Evolutionary conservation across 1,284 basidiomycete genomes (phyloP).

Genomic region (Cryptococcus hybrid): DNA sequence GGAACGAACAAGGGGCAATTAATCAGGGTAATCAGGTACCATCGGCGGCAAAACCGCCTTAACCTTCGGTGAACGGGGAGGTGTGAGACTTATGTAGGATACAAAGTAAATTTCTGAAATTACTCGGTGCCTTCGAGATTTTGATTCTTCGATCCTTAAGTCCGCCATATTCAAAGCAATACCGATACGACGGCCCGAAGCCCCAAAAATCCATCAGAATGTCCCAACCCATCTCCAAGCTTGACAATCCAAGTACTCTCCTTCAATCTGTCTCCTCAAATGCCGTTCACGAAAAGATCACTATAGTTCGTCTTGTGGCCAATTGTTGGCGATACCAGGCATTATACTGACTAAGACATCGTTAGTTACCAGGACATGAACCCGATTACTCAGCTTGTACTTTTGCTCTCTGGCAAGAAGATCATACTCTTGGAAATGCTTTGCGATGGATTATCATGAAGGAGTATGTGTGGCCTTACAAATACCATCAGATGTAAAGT

Average conservation of each 20-base stretch:
- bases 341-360: background rate
- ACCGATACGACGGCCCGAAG: background rate
- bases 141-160: background rate
- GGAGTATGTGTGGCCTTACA: conserved; percentile 63
- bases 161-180: background rate
- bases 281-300: conserved; percentile 42
- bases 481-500: conserved; percentile 5
- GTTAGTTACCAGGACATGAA: conserved; percentile 64
- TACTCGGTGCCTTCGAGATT: background rate
- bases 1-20: too few relatives aligned
- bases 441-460: conserved; percentile 99
- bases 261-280: conserved; percentile 32
- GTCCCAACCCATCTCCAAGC: conserved; percentile 21
- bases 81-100: too few relatives aligned
- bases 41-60: too few relatives aligned
- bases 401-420: conserved; percentile 88
- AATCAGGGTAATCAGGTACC: too few relatives aligned
- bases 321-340: background rate
- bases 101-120: too few relatives aligned
- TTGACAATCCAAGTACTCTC: conserved; percentile 43
- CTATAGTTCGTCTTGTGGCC: conserved; percentile 37
- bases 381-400: conserved; percentile 86
- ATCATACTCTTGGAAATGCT: conserved; percentile 93
- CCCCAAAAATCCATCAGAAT: conserved; percentile 5
- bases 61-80: too few relatives aligned